These are phyloP conservation scores for Miamiensis avidus DNA, from an alignment of 169 alveolate genomes.

Conservation along the genomic window DNA sequence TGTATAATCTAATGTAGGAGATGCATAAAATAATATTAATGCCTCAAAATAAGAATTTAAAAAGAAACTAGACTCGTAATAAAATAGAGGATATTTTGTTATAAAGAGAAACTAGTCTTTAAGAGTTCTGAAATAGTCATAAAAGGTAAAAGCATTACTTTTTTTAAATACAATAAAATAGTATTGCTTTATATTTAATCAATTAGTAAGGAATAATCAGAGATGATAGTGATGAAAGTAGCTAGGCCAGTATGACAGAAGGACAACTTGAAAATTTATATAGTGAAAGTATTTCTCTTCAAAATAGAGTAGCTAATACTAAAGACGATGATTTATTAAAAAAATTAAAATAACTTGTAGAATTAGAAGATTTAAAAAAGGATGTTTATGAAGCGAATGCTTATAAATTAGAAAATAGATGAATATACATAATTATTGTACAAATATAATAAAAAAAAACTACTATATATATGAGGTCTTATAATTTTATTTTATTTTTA, in stretches of 20 bases:
- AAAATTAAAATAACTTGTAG: not conserved
- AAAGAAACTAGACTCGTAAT: not conserved
- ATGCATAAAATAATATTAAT: no score
- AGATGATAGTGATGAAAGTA: not conserved
- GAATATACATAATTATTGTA: no score
- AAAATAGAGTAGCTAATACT: no score
- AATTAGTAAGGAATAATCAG: not conserved
- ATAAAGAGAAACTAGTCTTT: not conserved
- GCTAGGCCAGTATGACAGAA: not conserved
- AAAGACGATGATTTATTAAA: not conserved
- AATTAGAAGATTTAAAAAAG: not conserved
- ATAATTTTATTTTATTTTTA: no score
- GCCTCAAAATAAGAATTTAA: not conserved
- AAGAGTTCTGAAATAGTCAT: not conserved
- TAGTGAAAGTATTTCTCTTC: not conserved
- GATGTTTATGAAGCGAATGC: not conserved
- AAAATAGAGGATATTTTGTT: not conserved
- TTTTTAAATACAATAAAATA: no score
- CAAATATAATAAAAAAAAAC: no score
- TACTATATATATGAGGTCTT: not conserved
- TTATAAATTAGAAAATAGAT: not conserved
- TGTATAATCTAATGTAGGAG: not conserved
- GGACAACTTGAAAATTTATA: not conserved
- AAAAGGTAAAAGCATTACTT: not conserved
- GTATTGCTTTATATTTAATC: no score